phyloP scores from a whole-genome alignment of 2,329 filamentous ascomycete species.

The Dryadomyces quercivorus region DNA sequence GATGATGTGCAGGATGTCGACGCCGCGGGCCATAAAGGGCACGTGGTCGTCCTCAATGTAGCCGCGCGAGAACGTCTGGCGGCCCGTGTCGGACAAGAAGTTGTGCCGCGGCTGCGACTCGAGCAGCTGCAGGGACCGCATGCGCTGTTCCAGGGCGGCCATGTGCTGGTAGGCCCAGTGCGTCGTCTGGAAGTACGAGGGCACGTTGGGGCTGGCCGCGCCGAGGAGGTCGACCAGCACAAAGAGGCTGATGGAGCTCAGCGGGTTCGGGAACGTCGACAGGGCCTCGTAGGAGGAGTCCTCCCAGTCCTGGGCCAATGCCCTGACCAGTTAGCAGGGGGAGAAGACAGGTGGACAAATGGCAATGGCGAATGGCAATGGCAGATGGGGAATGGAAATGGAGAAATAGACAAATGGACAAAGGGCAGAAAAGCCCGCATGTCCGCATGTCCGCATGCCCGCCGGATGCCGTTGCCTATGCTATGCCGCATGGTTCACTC shows the following conservation, averaged over 20 bases:
- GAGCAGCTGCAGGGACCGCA: slow-evolving; percentile 45
- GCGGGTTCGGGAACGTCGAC: slow-evolving; percentile 61
- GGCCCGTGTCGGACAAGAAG: slow-evolving; percentile 54
- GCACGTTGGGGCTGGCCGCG: slow-evolving; percentile 45
- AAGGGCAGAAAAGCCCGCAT: background rate
- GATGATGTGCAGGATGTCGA: slow-evolving; percentile 83
- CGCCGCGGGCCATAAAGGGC: slow-evolving; percentile 77
- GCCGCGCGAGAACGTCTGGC: slow-evolving; percentile 31
- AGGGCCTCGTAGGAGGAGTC: slow-evolving; percentile 51
- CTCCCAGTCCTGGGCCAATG: slow-evolving; percentile 78
- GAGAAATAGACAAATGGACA: background rate
- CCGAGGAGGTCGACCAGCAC: slow-evolving; percentile 49
- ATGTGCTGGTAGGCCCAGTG: slow-evolving; percentile 71
- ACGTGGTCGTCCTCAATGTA: slow-evolving; percentile 78
- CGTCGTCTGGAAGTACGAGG: slow-evolving; percentile 65
- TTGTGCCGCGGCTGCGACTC: slow-evolving; percentile 26
- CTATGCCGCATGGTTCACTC: no score
- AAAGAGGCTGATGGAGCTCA: slow-evolving; percentile 67
- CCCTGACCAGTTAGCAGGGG: slow-evolving; percentile 21
- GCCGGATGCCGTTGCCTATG: no score
- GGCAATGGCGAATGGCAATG: no score
- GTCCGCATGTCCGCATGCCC: no score
- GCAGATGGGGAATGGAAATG: no score
- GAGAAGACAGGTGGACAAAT: no score
- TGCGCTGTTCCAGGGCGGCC: slow-evolving; percentile 49